These are phyloP conservation scores for Aspergillus hortae DNA, from an alignment of 2,329 filamentous ascomycete genomes.

Conservation along the genomic window DNA sequence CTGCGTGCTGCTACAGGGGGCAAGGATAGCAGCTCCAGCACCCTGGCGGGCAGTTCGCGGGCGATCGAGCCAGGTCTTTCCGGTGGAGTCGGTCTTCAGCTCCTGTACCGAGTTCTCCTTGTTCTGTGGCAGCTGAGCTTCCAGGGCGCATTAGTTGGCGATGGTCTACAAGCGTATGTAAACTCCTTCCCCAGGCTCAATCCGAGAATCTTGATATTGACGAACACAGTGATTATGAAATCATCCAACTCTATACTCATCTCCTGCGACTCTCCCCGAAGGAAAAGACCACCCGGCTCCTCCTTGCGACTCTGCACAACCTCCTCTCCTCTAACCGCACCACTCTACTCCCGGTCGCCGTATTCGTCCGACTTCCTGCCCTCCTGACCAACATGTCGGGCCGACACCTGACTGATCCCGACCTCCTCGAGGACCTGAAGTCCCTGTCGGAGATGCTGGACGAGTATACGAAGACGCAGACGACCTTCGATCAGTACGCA, in stretches of 20 bases:
- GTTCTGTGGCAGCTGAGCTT: conserved; percentile 97
- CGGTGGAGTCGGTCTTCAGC: conserved; percentile 83
- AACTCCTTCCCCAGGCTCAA: background rate
- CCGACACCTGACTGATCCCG: conserved; percentile 48
- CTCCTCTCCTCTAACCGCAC: conserved; percentile 71
- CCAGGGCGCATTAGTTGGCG: conserved; percentile 66
- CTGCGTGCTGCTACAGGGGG: conserved; percentile 70
- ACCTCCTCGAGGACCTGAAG: conserved; percentile 48
- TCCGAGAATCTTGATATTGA: conserved; percentile 6
- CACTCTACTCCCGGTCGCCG: conserved; percentile 72
- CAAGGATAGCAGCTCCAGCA: conserved; percentile 62
- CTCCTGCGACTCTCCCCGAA: conserved; percentile 90
- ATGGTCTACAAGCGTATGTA: conserved; percentile 64
- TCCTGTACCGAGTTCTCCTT: conserved; percentile 89
- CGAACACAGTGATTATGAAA: conserved; percentile 74
- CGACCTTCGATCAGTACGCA: conserved; percentile 66
- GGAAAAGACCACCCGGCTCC: conserved; percentile 91
- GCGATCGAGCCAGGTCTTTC: conserved; percentile 60
- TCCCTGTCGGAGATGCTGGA: conserved; percentile 66
- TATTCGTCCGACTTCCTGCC: conserved; percentile 74
- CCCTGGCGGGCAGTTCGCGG: conserved; percentile 58
- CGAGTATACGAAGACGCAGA: conserved; percentile 72
- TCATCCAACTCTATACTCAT: conserved; percentile 87
- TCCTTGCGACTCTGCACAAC: conserved; percentile 85
- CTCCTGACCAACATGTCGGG: conserved; percentile 57